Percentiles rank a stretch among this genome's conserved stretches.
These are phyloP conservation scores for Sanghuangporus weigelae DNA, from an alignment of 1,284 basidiomycete species.

Conservation along the genomic window DNA sequence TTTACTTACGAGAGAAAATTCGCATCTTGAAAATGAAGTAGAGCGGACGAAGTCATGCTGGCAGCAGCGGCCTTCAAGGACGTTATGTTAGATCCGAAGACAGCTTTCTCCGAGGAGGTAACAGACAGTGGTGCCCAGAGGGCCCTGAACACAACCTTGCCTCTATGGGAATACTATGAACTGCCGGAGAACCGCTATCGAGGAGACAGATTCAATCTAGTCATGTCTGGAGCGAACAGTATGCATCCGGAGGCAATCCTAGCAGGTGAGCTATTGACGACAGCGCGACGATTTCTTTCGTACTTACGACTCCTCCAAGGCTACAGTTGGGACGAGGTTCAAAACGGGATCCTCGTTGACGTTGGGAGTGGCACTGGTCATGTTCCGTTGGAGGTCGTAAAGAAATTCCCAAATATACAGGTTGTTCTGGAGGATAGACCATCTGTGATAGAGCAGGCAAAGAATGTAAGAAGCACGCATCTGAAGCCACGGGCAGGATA, in stretches of 20 bases:
- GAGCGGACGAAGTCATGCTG: slow-evolving; percentile 20
- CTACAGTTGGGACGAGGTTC: slow-evolving; percentile 17
- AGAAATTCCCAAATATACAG: slow-evolving; percentile 15
- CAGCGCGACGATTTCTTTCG: background rate
- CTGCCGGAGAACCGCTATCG: background rate
- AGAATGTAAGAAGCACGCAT: background rate
- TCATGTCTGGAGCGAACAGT: slow-evolving; percentile 17
- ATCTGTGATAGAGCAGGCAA: slow-evolving; percentile 4
- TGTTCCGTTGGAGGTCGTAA: slow-evolving; percentile 15
- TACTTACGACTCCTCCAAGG: slow-evolving; percentile 1
- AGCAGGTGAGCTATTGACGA: background rate
- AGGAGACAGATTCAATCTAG: slow-evolving; percentile 17
- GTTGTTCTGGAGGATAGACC: slow-evolving; percentile 22
- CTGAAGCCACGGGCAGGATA: background rate
- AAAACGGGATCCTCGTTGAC: slow-evolving; percentile 19
- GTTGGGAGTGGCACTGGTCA: slow-evolving; percentile 22
- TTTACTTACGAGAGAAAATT: background rate
- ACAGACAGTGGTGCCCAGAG: slow-evolving; percentile 8
- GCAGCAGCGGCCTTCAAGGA: slow-evolving; percentile 17
- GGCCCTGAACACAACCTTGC: slow-evolving; percentile 3
- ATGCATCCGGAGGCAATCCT: slow-evolving; percentile 4
- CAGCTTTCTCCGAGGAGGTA: slow-evolving; percentile 17
- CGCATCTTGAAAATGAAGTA: background rate
- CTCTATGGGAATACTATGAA: slow-evolving; percentile 15
- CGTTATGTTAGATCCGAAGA: slow-evolving; percentile 15